Percentiles rank a stretch among this genome's conserved stretches.
Evolutionary conservation across 192 early-diverging fungal species (phyloP).

Genomic region (Mortierella antarctica): DNA sequence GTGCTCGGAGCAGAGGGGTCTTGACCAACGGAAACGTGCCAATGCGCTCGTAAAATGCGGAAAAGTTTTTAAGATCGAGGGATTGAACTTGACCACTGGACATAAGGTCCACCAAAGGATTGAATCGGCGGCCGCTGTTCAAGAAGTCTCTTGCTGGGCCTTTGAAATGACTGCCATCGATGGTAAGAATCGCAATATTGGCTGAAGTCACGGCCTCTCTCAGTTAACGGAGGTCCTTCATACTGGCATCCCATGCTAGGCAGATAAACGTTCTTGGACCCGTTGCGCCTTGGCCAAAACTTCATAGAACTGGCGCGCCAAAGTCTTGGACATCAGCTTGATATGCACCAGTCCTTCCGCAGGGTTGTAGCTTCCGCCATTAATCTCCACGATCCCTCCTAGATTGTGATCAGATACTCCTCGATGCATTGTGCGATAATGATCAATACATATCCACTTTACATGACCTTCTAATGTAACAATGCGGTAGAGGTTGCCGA

Average conservation of each 20-base stretch:
- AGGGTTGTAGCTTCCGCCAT: neutral
- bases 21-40: too few relatives aligned
- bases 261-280: neutral
- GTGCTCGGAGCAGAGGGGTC: too few relatives aligned
- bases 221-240: constrained; percentile 1
- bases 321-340: neutral
- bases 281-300: neutral
- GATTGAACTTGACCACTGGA: neutral
- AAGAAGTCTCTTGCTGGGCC: neutral
- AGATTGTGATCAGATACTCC: neutral
- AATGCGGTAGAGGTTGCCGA: constrained; percentile 19
- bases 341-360: neutral
- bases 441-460: constrained; percentile 20
- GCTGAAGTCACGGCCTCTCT: neutral
- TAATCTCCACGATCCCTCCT: neutral
- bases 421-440: constrained; percentile 6
- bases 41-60: neutral
- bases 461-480: constrained; percentile 19
- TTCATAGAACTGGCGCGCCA: constrained; percentile 7
- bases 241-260: constrained; percentile 7
- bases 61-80: neutral
- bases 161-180: neutral
- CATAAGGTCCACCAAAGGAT: neutral
- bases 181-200: neutral
- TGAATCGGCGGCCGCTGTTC: neutral